Base-by-base conservation (phyloP, 129 eudicot species). In the Calendula officinalis region DNA sequence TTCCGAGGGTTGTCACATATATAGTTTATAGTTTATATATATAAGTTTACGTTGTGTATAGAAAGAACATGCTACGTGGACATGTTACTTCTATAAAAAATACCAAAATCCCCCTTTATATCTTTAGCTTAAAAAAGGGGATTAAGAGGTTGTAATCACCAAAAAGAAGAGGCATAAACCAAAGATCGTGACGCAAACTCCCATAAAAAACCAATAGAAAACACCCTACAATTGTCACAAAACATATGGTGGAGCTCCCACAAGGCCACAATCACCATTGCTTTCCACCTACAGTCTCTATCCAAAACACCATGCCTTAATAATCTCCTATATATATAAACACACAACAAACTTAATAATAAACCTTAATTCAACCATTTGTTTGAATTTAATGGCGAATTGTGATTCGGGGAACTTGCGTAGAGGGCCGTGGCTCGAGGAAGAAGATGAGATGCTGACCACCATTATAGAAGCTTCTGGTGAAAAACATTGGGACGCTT, bases 371-470 rank as follows among this genome's bases (percentile, higher is more conserved):
- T 56, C 32, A 45, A 62, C 37, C 17, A 30, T 51, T 12, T 27
- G 36, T 46, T 48, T 60, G 4, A n/a, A 38, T 58, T 15, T 42
- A 51, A 74, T 74, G 78, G 60, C 55, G 3, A 66, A 11, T 51
- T 64, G 11, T 5, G 62, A 74, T 57, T 80, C 60, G 57, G 70
- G 64, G 37, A 73, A 56, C 39, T 10, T 84, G 62, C 95, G 92
- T 33, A 86, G 75, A 77, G 97, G 97, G 54, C 85, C 87, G 44
- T 90, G 97, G 97, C 66, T 69, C 9, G 89, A 84, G 49, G 89
- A 86, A 57, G 97, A 90, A 63, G 95, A 90, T 35, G 74, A 84
- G 15, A 68, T 39, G 46, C 56, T 90, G 58, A 60, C 78, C 33
- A 63, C 66, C 8, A 59, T 71, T 60, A 82, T 90, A 4, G 76